Percentiles rank a stretch among this genome's conserved stretches.
phyloP scores from a whole-genome alignment of 306 rosid species.

The Trifolium repens region DNA sequence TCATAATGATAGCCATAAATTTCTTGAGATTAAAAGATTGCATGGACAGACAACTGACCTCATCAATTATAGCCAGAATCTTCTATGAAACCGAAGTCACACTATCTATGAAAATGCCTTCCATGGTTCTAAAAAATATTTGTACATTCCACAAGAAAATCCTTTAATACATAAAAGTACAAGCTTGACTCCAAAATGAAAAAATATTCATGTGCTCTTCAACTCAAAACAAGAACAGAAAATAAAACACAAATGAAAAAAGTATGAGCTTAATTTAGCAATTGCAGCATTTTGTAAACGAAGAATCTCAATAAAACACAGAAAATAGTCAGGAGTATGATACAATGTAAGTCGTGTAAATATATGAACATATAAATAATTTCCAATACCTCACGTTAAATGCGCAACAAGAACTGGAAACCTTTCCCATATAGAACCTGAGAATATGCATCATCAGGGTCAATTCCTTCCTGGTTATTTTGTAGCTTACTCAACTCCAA shows the following conservation, averaged over 20 bases:
- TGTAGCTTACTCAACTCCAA: conserved; percentile 89
- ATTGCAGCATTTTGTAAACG: background rate
- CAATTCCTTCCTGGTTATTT: conserved; percentile 80
- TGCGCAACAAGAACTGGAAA: conserved; percentile 92
- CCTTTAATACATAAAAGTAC: background rate
- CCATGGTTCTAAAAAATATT: conserved; percentile 60
- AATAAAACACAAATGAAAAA: too few species aligned
- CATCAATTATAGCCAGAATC: conserved; percentile 71
- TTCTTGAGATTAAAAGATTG: conserved; percentile 41
- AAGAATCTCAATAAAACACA: conserved; percentile 21
- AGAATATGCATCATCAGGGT: conserved; percentile 90
- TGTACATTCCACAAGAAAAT: conserved; percentile 35
- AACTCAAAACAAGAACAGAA: conserved; percentile 5
- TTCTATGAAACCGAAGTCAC: conserved; percentile 72
- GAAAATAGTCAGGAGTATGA: conserved; percentile 3
- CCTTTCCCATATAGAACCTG: conserved; percentile 90
- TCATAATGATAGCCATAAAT: conserved; percentile 11
- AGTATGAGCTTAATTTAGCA: conserved; percentile 20
- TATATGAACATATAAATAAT: background rate
- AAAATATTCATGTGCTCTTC: background rate
- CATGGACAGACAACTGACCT: conserved; percentile 59
- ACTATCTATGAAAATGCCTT: conserved; percentile 68
- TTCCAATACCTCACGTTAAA: conserved; percentile 76
- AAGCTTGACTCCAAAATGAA: background rate
- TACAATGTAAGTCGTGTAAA: background rate